phyloP scores from a whole-genome alignment of 805 yeast species.

The Tetrapisispora iriomotensis region DNA sequence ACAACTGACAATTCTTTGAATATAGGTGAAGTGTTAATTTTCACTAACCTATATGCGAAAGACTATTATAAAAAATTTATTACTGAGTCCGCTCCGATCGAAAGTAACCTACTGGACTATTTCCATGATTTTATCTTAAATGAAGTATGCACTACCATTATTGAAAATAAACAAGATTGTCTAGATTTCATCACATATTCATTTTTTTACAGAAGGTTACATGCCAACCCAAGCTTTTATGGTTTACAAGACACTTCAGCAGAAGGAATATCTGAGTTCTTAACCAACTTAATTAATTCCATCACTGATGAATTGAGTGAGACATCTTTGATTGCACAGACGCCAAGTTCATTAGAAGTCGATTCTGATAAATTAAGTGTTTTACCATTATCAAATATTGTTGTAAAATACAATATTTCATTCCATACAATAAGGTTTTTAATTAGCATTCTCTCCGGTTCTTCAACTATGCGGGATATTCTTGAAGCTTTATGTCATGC shows the following conservation, averaged over 20 bases:
- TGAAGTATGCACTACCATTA: constrained; percentile 60
- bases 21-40: constrained; percentile 39
- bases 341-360: constrained; percentile 12
- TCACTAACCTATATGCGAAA: constrained; percentile 46
- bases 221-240: constrained; percentile 79
- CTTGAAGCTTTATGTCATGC: constrained; percentile 60
- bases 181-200: constrained; percentile 85
- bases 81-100: constrained; percentile 69
- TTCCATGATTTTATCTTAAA: constrained; percentile 60
- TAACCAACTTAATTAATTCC: constrained; percentile 75
- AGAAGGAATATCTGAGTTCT: constrained; percentile 64
- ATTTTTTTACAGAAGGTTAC: constrained; percentile 71
- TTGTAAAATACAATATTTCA: constrained; percentile 61
- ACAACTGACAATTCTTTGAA: constrained; percentile 21
- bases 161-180: constrained; percentile 69
- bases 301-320: constrained; percentile 53
- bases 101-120: constrained; percentile 53
- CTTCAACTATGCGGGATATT: constrained; percentile 50
- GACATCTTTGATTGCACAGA: constrained; percentile 53
- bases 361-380: constrained; percentile 29
- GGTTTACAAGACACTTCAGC: constrained; percentile 60
- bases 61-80: constrained; percentile 65
- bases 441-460: constrained; percentile 38
- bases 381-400: constrained; percentile 57
- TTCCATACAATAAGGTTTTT: constrained; percentile 60